Conservation (phyloP, 2,329 filamentous ascomycete genomes). For the Trichoderma breve region DNA sequence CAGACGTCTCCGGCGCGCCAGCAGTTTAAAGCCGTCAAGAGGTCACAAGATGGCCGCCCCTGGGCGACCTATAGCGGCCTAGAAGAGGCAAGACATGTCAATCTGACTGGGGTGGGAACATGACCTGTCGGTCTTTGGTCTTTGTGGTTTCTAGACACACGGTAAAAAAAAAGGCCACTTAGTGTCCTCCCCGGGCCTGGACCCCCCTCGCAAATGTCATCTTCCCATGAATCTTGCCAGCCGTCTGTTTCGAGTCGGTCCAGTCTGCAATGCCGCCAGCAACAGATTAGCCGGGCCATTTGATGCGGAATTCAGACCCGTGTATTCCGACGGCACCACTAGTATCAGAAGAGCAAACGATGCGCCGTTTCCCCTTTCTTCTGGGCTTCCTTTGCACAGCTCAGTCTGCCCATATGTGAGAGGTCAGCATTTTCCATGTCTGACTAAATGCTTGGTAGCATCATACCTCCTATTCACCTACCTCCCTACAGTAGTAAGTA, state of each 20-base stretch:
- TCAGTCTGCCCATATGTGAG: background rate
- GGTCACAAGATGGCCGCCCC: slow-evolving; percentile 11
- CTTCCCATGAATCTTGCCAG: background rate
- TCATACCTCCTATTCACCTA: background rate
- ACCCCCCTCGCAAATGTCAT: background rate
- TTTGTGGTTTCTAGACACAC: background rate
- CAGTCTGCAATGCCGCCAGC: background rate
- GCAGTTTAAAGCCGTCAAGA: background rate
- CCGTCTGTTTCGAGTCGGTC: background rate
- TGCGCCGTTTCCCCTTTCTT: background rate
- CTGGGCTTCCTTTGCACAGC: background rate
- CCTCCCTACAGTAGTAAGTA: background rate
- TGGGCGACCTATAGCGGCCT: background rate
- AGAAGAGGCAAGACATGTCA: slow-evolving; percentile 6
- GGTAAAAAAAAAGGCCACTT: background rate
- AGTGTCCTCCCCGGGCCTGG: background rate
- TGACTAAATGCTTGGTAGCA: background rate
- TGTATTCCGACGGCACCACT: slow-evolving; percentile 2
- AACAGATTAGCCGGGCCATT: background rate
- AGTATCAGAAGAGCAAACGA: slow-evolving; percentile 9
- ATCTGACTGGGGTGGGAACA: background rate
- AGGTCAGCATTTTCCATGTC: background rate
- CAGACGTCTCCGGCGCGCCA: background rate
- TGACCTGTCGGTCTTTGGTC: background rate
- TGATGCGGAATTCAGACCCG: background rate